Base-by-base conservation (phyloP, 139 green algal genomes). In the Tetradesmus lagerheimii region DNA sequence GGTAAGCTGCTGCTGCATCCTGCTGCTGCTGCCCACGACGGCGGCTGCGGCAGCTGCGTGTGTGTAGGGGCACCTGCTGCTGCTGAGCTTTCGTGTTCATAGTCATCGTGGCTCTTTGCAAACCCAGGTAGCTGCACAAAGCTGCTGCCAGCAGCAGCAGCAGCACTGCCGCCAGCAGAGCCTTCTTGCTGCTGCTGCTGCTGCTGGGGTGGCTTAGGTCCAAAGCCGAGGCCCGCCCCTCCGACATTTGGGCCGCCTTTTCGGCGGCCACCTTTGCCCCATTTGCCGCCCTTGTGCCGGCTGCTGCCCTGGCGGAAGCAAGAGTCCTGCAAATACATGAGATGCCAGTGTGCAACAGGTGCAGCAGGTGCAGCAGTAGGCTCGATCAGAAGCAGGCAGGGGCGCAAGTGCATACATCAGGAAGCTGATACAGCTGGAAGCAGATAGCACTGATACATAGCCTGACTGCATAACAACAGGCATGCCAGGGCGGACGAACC, bases 221-320 rank as follows among this genome's bases (percentile, higher is more conserved):
- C 95, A 92, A 97, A 98, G 50, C 96, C 96, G 0, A 97, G 91
- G 4, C 96, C 96, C 0, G 92, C 91, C 18, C 95, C 96, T 35
- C 96, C 95, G 0, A 95, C 92, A 74, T 78, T 75, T 11, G 87
- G 82, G 18, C 87, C 43, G 0, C 90, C 74, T 15, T 90, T 53
- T 34, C 89, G 88, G 80, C 91, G 80, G 34, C 81, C 57, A 25
- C 88, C 88, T 75, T 89, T 93, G 89, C 92, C 83, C 4, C 84
- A 87, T 15, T 88, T 91, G 39, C 90, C 88, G 14, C 92, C 89
- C 86, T 91, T 91, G 41, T 43, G 39, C n/a, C 93, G 53, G 79
- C n/a, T 90, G 90, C 64, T 91, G 90, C 93, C 91, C 11, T 74
- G 37, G 1, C 82, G 64, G 85, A 93, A 95, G 11, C 86, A 47